These are phyloP conservation scores for Albugo candida DNA, from an alignment of 352 stramenopile genomes.

Conservation along the genomic window DNA sequence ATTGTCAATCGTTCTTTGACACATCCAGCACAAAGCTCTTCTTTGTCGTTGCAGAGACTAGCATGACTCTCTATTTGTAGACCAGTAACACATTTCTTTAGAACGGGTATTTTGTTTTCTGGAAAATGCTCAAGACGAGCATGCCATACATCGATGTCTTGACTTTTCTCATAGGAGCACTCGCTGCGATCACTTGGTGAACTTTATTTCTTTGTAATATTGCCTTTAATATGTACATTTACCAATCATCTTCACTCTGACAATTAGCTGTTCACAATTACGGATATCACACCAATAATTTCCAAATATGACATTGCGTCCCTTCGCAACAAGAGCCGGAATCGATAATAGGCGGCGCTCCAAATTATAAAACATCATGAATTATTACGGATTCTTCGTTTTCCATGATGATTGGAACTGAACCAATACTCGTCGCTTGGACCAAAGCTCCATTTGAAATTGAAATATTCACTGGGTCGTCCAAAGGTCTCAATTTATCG, in stretches of 20 bases:
- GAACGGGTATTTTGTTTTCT: neutral
- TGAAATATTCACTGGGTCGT: too few relatives aligned
- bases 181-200: neutral
- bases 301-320: too few relatives aligned
- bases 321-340: too few relatives aligned
- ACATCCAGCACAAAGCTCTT: conserved; percentile 2
- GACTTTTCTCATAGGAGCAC: neutral
- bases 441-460: too few relatives aligned
- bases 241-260: neutral
- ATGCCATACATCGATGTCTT: conserved; percentile 2
- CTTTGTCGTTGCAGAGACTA: neutral
- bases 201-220: neutral
- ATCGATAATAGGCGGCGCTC: too few relatives aligned
- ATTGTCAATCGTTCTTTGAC: conserved; percentile 2
- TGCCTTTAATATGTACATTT: neutral
- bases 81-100: neutral
- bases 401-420: neutral
- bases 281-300: too few relatives aligned
- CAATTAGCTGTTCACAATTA: neutral
- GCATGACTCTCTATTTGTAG: neutral
- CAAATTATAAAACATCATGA: conserved; percentile 2
- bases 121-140: conserved; percentile 1
- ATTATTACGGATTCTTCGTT: neutral
- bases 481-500: too few relatives aligned
- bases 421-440: too few relatives aligned